Base-by-base conservation (phyloP, 331 rosid genomes). In the Quercus lobata region DNA sequence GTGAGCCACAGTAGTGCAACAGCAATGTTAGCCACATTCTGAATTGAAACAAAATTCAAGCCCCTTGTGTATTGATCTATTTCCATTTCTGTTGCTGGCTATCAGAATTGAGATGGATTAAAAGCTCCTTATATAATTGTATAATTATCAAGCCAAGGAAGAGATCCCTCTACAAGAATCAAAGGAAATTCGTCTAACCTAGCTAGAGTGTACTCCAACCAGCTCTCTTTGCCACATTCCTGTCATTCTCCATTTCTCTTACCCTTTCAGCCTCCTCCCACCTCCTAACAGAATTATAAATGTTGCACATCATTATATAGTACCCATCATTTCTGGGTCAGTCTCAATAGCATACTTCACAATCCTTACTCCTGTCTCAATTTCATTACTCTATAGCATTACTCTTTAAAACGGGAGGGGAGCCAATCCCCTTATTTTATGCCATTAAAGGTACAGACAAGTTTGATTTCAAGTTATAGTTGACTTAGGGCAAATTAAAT, bases 311-410 rank as follows among this genome's bases (percentile, higher is more conserved):
- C 90, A 85, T 79, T 49, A 90, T 74, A 46, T 87, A 87, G 62
- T 93, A 85, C 34, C 97, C 93, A 83, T 93, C 93, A 78, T 93
- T 93, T 84, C 84, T 74, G 97, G 97, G 80, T 91, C 98, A 63
- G 91, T 83, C 53, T 89, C 84, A 37, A 90, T 84, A 44, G 95
- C 97, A 72, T 37, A 76, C 84, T 70, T 73, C 57, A 91, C 95
- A 69, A 93, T 83, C 84, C 91, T 86, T 70, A 81, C 85, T 57
- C 95, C 98, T 83, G 79, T 82, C 77, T 86, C 97, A 74, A 77
- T 77, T 75, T 90, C 88, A 76, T 86, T 82, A 35, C 44, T 35
- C 44, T 7, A 7, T 35, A 35, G 44, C 44, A 35, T 35, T 35
- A 35, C 1, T 35, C 44, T 35, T 35, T 35, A 35, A 35, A 35